These are phyloP conservation scores for Fusarium sp. DNA, from an alignment of 2,329 filamentous ascomycete species.

Conservation along the genomic window DNA sequence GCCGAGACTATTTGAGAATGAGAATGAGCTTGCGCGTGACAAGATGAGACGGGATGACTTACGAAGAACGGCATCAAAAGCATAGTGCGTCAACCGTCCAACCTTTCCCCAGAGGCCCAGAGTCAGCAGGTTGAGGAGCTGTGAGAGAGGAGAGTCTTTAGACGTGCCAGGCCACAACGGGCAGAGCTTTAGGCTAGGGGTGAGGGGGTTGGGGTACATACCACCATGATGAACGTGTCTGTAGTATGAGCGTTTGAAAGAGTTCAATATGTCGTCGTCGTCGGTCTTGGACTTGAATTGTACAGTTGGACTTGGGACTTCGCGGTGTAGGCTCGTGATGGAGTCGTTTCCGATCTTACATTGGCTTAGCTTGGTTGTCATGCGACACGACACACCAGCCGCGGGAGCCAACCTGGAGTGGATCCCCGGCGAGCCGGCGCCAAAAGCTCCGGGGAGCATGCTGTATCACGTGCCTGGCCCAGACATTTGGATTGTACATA, in stretches of 20 bases:
- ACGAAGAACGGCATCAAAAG: conserved; percentile 94
- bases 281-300: background rate
- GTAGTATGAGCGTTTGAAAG: background rate
- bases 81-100: conserved; percentile 92
- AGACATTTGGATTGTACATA: conserved; percentile 15
- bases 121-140: conserved; percentile 74
- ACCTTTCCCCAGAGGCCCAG: conserved; percentile 80
- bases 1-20: conserved; percentile 77
- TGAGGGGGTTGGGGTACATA: conserved; percentile 38
- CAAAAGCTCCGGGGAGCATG: conserved; percentile 38
- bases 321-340: conserved; percentile 33
- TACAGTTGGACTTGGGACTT: conserved; percentile 7
- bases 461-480: conserved; percentile 33
- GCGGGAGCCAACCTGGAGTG: conserved; percentile 32
- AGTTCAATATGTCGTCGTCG: conserved; percentile 7
- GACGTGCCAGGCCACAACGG: conserved; percentile 43
- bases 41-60: conserved; percentile 52
- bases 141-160: conserved; percentile 48
- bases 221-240: conserved; percentile 46
- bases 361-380: conserved; percentile 34
- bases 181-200: conserved; percentile 28
- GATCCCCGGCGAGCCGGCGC: conserved; percentile 33
- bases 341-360: conserved; percentile 31
- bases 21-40: conserved; percentile 6
- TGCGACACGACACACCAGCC: conserved; percentile 35